Evolutionary conservation across 805 yeast genomes (phyloP), one percentile per base, ranked within the genome.

Genomic region (Ogataea glucozyma): DNA sequence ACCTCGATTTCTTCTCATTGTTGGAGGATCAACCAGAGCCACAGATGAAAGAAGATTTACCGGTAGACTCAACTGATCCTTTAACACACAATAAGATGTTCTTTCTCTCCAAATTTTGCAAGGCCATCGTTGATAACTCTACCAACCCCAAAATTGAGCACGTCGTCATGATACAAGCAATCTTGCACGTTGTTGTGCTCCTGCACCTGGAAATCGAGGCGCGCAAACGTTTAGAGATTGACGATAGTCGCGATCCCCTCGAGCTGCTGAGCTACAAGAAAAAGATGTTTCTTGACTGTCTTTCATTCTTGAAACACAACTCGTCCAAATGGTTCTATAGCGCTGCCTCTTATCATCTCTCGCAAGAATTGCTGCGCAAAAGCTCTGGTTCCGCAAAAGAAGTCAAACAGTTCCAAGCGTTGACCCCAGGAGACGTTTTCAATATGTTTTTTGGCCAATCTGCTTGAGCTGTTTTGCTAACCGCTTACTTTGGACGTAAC

Each of bases 251-350:
- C 3, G 44, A 44, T 34, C 46, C 53, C 1, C 35, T 46, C 2
- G 24, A 34, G 5, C 36, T 41, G 4, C 39, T 54, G 16, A 51
- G 47, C 11, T 21, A 40, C 26, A 56, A 52, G 26, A 48, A 42
- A 26, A 34, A 21, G 2, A 31, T 53, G 27, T 48, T 49, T 34
- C 44, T 47, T 12, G 30, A 29, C 12, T 56, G 58, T 30, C 35
- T 56, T 29, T 31, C 43, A 1, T 48, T 43, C 23, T 32, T 58
- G 34, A 47, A 56, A 22, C 21, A 18, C n/a, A 51, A 54, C 34
- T 45, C 51, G 13, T 24, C 34, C 12, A 52, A 50, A 33, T 62
- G 67, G 67, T 62, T 63, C 51, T 54, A 57, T 31, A 57, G 64
- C 30, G 63, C 61, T 7, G 60, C 65, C 3, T 51, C 63, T 2